These are phyloP conservation scores for Blastobotrys elegans DNA, from an alignment of 1,139 yeast species.

Conservation along the genomic window DNA sequence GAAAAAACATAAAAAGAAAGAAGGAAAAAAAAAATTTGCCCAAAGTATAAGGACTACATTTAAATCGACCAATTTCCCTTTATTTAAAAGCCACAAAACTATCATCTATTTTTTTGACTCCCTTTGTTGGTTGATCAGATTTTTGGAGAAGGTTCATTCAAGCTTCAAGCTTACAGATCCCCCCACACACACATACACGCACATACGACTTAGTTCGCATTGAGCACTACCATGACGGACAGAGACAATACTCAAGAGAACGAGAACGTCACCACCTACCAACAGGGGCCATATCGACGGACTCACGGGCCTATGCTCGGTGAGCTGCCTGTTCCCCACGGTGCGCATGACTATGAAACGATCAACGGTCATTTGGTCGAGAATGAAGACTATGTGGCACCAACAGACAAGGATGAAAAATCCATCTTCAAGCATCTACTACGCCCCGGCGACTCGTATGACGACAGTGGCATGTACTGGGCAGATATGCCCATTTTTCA, in stretches of 20 bases:
- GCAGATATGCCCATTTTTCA: conserved; percentile 34
- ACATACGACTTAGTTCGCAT: no score
- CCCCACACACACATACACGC: no score
- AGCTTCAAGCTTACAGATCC: no score
- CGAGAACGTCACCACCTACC: conserved; percentile 3
- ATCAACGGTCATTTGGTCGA: conserved; percentile 30
- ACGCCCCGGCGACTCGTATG: conserved; percentile 33
- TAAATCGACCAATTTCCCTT: background rate
- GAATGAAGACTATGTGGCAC: conserved; percentile 21
- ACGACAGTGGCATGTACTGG: conserved; percentile 35
- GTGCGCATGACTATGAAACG: conserved; percentile 35
- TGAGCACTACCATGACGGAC: background rate
- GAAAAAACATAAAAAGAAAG: background rate
- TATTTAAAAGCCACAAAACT: no score
- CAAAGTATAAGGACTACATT: no score
- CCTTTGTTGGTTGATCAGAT: no score
- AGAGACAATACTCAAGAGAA: no score
- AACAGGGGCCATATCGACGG: conserved; percentile 7
- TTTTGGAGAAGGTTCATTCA: no score
- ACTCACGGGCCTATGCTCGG: conserved; percentile 34
- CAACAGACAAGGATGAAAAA: conserved; percentile 32
- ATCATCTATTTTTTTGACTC: no score
- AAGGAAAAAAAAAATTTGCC: conserved; percentile 2
- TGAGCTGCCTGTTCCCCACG: conserved; percentile 35
- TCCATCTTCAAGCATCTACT: conserved; percentile 32